Evolutionary conservation across 768 basidiomycete genomes (phyloP), one percentile per base, ranked within the genome.

Genomic region (Coprinopsis strossmayeri): DNA sequence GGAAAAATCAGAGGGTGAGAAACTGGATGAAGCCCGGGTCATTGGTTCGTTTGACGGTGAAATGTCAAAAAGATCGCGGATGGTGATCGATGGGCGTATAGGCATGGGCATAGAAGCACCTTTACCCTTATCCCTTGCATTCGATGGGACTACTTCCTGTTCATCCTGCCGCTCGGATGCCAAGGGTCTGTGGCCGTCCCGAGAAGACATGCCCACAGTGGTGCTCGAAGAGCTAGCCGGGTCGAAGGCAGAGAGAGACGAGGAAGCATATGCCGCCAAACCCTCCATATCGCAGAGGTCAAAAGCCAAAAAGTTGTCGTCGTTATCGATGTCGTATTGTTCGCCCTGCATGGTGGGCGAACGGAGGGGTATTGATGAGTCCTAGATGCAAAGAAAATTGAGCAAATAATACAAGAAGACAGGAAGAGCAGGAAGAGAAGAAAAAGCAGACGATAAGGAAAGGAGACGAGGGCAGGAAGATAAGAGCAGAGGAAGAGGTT

Each of bases 41-140:
- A 27, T 18, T 3, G 18, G 17, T 20, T 30, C 3, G 34, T 23
- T 45, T 34, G 60, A 57, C 23, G 61, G 51, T 3, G 63, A 59
- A 23, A 64, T 50, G 55, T 71, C 68, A 59, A 71, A 71, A 49
- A 71, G 45, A 67, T 76, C 72, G 61, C 69, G 65, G 15, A 61
- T 49, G 46, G 64, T 58, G 50, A 66, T 59, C 21, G 65, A 49
- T 34, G 61, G 46, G 11, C 62, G 64, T 28, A 82, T 80, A 49
- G 74, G 69, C 62, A 82, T 58, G 17, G 81, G 79, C 55, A 68
- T 72, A 21, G 78, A 71, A 37, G 72, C 67, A 34, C 65, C 69
- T 62, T 84, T 83, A 46, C 82, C 81, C 61, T 84, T 82, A 55
- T 58, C 69, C 18, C 9, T 23, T 15, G 9, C 12, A 12, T 18